A percentile compares a stretch with the other conserved stretches of the same genome.
These are phyloP conservation scores for Leccinum longicurvipes DNA, from an alignment of 768 basidiomycete species.

Conservation along the genomic window DNA sequence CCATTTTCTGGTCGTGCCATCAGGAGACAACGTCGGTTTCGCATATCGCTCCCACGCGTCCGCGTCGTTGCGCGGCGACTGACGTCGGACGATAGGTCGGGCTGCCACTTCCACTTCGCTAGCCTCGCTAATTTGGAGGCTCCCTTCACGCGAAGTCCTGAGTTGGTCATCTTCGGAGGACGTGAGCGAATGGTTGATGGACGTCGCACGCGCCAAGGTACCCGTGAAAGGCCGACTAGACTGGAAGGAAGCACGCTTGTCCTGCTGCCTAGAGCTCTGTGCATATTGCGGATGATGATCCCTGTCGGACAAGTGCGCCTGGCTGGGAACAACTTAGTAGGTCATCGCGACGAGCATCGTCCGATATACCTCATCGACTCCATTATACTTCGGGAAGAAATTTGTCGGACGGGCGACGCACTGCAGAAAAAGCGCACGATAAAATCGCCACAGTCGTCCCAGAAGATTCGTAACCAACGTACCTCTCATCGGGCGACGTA, in stretches of 20 bases:
- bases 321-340: constrained; percentile 17
- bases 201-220: constrained; percentile 12
- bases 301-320: constrained; percentile 20
- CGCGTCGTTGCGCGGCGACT: constrained; percentile 25
- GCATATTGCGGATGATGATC: constrained; percentile 6
- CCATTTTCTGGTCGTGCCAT: constrained; percentile 37
- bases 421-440: constrained; percentile 12
- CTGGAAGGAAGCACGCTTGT: constrained; percentile 4
- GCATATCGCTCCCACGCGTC: constrained; percentile 36
- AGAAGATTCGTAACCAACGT: constrained; percentile 10
- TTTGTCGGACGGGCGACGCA: constrained; percentile 8
- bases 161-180: constrained; percentile 31
- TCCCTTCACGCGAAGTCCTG: constrained; percentile 28
- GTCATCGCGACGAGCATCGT: neutral
- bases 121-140: constrained; percentile 30
- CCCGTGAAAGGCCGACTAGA: constrained; percentile 6
- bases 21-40: constrained; percentile 30
- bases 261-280: constrained; percentile 16
- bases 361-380: constrained; percentile 29
- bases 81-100: constrained; percentile 20
- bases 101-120: constrained; percentile 23
- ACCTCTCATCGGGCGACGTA: constrained; percentile 30
- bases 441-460: constrained; percentile 4
- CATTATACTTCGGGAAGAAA: constrained; percentile 17
- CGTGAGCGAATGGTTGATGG: constrained; percentile 16